Conservation (phyloP, 306 rosid genomes). For the Gynostemma pentaphyllum region DNA sequence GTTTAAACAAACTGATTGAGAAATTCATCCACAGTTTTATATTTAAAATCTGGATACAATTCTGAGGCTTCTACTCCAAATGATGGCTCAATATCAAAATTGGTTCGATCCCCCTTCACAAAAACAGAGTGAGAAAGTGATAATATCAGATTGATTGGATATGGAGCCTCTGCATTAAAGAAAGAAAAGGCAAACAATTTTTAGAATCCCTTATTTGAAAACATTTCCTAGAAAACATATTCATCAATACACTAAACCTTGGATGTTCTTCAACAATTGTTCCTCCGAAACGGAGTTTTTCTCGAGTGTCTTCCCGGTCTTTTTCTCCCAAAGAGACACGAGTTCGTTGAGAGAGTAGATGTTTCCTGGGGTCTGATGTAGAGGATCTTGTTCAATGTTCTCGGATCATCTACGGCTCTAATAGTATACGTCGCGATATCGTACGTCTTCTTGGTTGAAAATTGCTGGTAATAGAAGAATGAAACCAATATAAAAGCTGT, state of each 20-base stretch:
- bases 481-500: too few species aligned
- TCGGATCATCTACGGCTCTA: not conserved
- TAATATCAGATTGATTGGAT: not conserved
- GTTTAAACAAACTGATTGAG: not conserved
- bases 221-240: too few species aligned
- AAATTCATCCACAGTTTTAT: not conserved
- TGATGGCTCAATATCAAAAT: not conserved
- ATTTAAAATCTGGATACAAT: not conserved
- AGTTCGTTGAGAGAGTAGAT: not conserved
- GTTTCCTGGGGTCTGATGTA: not conserved
- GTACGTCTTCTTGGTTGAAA: not conserved
- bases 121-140: not conserved
- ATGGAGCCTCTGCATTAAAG: not conserved
- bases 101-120: not conserved
- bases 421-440: not conserved
- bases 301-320: not conserved
- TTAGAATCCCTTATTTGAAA: too few species aligned
- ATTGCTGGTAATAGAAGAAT: not conserved
- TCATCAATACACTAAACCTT: too few species aligned
- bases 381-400: not conserved
- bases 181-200: too few species aligned
- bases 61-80: not conserved
- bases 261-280: not conserved
- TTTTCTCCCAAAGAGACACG: not conserved
- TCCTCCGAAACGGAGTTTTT: not conserved